phyloP scores from a whole-genome alignment of 2,329 filamentous ascomycete species.

The Paradendryphiella salina region DNA sequence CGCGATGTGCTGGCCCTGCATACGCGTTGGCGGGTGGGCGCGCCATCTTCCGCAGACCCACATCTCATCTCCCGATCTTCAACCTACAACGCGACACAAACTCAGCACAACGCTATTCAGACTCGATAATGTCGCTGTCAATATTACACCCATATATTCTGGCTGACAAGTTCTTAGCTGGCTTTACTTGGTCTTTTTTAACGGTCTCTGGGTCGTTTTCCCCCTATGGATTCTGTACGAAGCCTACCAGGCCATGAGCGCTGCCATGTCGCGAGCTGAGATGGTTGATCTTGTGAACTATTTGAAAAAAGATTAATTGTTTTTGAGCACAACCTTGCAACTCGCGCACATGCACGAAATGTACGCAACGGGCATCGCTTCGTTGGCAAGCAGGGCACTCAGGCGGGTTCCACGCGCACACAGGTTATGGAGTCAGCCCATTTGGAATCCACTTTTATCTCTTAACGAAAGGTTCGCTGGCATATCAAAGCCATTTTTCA shows the following conservation, averaged over 20 bases:
- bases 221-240: constrained; percentile 62
- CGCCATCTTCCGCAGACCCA: constrained; percentile 18
- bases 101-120: background rate
- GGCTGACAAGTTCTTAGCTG: constrained; percentile 46
- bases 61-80: constrained; percentile 13
- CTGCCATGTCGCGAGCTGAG: constrained; percentile 42
- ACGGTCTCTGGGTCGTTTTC: constrained; percentile 64
- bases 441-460: too few species aligned
- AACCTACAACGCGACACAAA: background rate
- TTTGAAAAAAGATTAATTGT: constrained; percentile 38
- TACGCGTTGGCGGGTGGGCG: constrained; percentile 17
- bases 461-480: too few species aligned
- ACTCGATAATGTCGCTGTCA: background rate
- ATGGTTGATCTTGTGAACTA: constrained; percentile 47
- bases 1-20: constrained; percentile 23
- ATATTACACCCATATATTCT: too few species aligned
- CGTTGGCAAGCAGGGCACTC: background rate
- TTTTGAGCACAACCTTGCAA: background rate
- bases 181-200: constrained; percentile 67
- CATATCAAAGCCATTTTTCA: too few species aligned
- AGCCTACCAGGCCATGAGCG: constrained; percentile 52
- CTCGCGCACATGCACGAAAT: background rate
- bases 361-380: background rate
- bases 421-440: too few species aligned
- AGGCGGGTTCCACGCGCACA: too few species aligned